These are phyloP conservation scores for Kalmusia sp. DNA, from an alignment of 2,329 filamentous ascomycete genomes.

Conservation along the genomic window DNA sequence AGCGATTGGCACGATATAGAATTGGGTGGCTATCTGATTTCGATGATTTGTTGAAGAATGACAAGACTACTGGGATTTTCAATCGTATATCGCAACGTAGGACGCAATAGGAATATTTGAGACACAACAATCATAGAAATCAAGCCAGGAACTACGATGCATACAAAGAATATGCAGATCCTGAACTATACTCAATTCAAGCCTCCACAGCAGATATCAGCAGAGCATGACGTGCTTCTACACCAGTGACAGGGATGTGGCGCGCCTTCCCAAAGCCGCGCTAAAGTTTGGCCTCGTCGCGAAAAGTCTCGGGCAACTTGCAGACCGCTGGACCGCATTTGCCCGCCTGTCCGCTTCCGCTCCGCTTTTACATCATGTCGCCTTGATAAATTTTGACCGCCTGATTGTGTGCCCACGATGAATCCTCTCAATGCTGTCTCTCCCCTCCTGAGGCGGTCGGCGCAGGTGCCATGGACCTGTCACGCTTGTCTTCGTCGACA, in stretches of 20 bases:
- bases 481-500: conserved; percentile 39
- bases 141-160: too few species aligned
- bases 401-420: conserved; percentile 39
- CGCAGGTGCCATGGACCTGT: conserved; percentile 40
- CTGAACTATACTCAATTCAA: not conserved
- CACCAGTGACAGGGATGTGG: conserved; percentile 5
- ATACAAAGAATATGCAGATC: too few species aligned
- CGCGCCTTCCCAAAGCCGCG: conserved; percentile 1
- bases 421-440: conserved; percentile 30
- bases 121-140: too few species aligned
- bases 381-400: conserved; percentile 1
- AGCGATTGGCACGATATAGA: not conserved
- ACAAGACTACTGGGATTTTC: too few species aligned
- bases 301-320: conserved; percentile 6
- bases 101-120: too few species aligned
- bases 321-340: not conserved
- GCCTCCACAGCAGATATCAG: not conserved
- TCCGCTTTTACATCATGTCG: not conserved
- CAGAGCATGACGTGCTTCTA: not conserved
- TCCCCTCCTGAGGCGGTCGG: conserved; percentile 32
- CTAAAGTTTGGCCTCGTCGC: conserved; percentile 1
- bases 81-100: too few species aligned
- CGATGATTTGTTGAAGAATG: not conserved
- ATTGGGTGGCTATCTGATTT: conserved; percentile 3
- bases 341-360: not conserved